Evolutionary conservation across 2,329 filamentous ascomycete genomes (phyloP).

Genomic region (Aspergillus costaricaensis): DNA sequence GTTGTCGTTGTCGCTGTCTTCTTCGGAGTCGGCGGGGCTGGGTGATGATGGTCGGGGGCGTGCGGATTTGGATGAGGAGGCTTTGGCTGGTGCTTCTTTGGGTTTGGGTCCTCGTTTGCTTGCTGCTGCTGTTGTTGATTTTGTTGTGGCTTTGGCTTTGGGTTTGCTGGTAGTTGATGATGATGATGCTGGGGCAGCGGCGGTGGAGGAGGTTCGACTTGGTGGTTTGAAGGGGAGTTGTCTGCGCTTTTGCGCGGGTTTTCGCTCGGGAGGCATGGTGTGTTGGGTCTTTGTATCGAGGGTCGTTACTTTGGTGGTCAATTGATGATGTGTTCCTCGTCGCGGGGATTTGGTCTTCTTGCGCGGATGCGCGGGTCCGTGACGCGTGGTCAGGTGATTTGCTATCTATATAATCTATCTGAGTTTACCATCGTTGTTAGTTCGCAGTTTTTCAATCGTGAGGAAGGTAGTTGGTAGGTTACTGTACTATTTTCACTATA

Average conservation of each 20-base stretch:
- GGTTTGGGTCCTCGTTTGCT: slow-evolving; percentile 9
- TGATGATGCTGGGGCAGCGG: slow-evolving; percentile 22
- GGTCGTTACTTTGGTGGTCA: background rate
- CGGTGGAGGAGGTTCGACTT: slow-evolving; percentile 33
- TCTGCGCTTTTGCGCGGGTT: slow-evolving; percentile 38
- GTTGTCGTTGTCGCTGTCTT: slow-evolving; percentile 11
- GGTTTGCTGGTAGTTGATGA: slow-evolving; percentile 22
- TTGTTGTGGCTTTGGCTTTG: slow-evolving; percentile 7
- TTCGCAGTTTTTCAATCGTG: too few relatives aligned
- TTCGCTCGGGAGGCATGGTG: slow-evolving; percentile 34
- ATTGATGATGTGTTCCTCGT: background rate
- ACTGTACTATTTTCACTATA: too few relatives aligned
- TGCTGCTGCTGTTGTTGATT: slow-evolving; percentile 6
- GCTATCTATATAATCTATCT: background rate
- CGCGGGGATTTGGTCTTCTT: background rate
- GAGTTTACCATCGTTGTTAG: background rate
- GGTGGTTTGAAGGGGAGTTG: slow-evolving; percentile 50
- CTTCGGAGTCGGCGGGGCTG: slow-evolving; percentile 1
- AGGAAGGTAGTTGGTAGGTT: too few relatives aligned
- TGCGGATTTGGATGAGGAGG: slow-evolving; percentile 7
- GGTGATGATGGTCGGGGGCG: slow-evolving; percentile 14
- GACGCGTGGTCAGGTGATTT: slow-evolving; percentile 25
- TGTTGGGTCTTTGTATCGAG: background rate
- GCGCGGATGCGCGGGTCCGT: slow-evolving; percentile 11
- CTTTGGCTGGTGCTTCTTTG: background rate